phyloP scores from a whole-genome alignment of 768 basidiomycete species.

The Ramaria sp. region DNA sequence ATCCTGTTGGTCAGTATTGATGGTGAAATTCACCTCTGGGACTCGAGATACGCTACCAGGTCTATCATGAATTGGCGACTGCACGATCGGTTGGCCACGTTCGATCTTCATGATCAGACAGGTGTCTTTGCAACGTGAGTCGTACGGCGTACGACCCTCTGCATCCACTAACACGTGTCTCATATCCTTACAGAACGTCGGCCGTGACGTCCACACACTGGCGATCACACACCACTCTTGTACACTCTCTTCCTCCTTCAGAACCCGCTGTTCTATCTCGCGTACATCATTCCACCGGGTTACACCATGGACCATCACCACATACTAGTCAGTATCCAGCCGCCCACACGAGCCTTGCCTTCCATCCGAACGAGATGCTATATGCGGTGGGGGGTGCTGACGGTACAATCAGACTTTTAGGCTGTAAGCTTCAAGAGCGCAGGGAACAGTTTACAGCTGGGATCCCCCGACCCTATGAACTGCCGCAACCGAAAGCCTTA shows the following conservation, averaged over 20 bases:
- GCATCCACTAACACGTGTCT: not conserved
- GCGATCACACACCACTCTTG: constrained; percentile 41
- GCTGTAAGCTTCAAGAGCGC: constrained; percentile 10
- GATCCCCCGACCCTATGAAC: constrained; percentile 3
- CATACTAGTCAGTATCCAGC: constrained; percentile 43
- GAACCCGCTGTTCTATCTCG: constrained; percentile 29
- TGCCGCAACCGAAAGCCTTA: not conserved
- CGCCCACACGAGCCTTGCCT: constrained; percentile 55
- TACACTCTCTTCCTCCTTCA: constrained; percentile 43
- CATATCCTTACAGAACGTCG: constrained; percentile 35
- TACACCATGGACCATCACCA: constrained; percentile 39
- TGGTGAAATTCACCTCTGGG: constrained; percentile 89
- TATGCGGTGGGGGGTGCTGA: constrained; percentile 66
- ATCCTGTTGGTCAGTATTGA: constrained; percentile 46
- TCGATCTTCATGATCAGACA: constrained; percentile 79
- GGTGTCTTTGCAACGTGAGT: constrained; percentile 81
- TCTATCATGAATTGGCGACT: constrained; percentile 54
- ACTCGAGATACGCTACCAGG: constrained; percentile 55
- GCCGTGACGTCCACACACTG: constrained; percentile 47
- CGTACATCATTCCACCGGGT: constrained; percentile 42
- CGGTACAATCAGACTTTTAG: constrained; percentile 29
- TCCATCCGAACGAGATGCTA: constrained; percentile 85
- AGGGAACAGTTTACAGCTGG: constrained; percentile 2
- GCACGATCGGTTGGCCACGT: constrained; percentile 66
- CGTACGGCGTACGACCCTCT: not conserved